A percentile compares a stretch with the other conserved stretches of the same genome.
phyloP scores from a whole-genome alignment of 164 flowering plant species.

The Chimonanthus praecox region DNA sequence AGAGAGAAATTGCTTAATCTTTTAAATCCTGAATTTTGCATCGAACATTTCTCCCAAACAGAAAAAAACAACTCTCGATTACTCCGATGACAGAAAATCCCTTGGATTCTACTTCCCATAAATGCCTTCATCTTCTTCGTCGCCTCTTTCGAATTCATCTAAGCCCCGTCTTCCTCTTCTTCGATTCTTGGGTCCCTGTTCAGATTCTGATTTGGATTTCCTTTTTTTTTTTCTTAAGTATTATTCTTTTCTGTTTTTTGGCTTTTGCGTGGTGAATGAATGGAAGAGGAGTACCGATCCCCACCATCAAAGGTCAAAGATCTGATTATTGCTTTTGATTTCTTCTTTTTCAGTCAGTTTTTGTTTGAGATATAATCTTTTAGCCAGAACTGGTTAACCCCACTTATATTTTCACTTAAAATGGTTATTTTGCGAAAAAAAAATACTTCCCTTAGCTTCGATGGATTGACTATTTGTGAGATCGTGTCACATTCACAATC shows the following conservation, averaged over 20 bases:
- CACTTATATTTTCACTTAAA: too few relatives aligned
- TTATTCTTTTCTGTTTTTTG: neutral
- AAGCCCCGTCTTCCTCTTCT: neutral
- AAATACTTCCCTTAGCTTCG: too few relatives aligned
- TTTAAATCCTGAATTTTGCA: too few relatives aligned
- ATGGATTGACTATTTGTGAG: too few relatives aligned
- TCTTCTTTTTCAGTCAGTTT: too few relatives aligned
- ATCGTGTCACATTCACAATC: too few relatives aligned
- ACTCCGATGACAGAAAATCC: neutral
- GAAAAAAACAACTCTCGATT: neutral
- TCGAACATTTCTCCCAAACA: neutral
- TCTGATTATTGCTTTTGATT: neutral
- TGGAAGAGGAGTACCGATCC: neutral
- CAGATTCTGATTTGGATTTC: neutral
- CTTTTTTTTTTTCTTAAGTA: too few relatives aligned
- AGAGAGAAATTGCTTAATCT: too few relatives aligned
- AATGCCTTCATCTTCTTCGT: too few relatives aligned
- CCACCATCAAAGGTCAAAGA: neutral
- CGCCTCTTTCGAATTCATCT: neutral
- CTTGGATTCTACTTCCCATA: neutral
- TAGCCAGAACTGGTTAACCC: too few relatives aligned
- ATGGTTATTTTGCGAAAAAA: too few relatives aligned
- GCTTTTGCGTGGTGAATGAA: neutral
- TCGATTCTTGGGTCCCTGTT: neutral
- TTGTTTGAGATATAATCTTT: too few relatives aligned